phyloP scores from a whole-genome alignment of 2,329 filamentous ascomycete genomes.

The Mollisiaceae sp. region DNA sequence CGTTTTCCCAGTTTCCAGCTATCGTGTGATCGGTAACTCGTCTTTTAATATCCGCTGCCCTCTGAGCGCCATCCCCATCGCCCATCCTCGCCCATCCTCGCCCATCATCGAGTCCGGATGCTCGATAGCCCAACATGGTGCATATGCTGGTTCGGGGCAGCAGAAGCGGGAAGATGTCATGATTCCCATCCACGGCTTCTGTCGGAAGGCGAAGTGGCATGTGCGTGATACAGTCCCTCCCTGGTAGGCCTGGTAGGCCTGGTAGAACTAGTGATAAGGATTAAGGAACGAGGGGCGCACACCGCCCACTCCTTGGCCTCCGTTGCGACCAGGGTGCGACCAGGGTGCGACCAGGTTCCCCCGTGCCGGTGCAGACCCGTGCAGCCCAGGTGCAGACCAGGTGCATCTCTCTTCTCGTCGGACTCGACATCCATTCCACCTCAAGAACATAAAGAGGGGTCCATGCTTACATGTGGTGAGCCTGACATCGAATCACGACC shows the following conservation, averaged over 20 bases:
- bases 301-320: slow-evolving; percentile 4
- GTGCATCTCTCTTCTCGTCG: too few relatives aligned
- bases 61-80: too few relatives aligned
- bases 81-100: too few relatives aligned
- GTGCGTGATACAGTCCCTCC: not conserved
- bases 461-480: slow-evolving; percentile 3
- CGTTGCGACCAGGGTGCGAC: too few relatives aligned
- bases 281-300: slow-evolving; percentile 10
- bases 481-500: slow-evolving; percentile 3
- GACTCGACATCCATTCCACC: not conserved
- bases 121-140: not conserved
- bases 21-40: not conserved
- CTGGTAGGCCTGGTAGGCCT: not conserved
- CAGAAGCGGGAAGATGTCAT: slow-evolving; percentile 16
- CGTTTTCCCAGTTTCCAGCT: not conserved
- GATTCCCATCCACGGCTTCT: slow-evolving; percentile 18
- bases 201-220: slow-evolving; percentile 19
- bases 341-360: too few relatives aligned
- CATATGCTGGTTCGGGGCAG: not conserved
- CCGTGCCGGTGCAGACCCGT: too few relatives aligned
- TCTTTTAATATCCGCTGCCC: not conserved
- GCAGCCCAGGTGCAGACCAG: too few relatives aligned
- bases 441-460: slow-evolving; percentile 2
- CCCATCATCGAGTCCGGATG: slow-evolving; percentile 1
- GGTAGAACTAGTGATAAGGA: too few relatives aligned